A percentile compares a stretch with the other conserved stretches of the same genome.
phyloP scores from a whole-genome alignment of 352 stramenopile genomes.

The Globisporangium carolinianum region DNA sequence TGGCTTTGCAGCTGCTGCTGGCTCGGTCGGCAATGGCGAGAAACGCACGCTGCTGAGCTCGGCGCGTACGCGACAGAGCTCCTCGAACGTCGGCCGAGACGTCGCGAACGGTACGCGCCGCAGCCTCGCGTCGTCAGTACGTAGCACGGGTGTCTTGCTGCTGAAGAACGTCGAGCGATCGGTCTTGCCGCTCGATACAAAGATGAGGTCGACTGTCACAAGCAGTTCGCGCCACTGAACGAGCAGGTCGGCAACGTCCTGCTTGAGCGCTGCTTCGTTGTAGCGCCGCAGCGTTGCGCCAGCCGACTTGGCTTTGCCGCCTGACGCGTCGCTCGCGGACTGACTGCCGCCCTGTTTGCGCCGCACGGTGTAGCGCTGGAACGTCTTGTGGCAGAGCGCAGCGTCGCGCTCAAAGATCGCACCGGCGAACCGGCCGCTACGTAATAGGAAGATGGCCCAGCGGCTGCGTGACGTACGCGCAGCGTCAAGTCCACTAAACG shows the following conservation, averaged over 20 bases:
- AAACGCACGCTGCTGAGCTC: slow-evolving; percentile 67
- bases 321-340: slow-evolving; percentile 75
- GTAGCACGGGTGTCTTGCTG: slow-evolving; percentile 59
- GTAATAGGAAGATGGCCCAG: slow-evolving; percentile 87
- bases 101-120: slow-evolving; percentile 81
- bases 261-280: slow-evolving; percentile 87
- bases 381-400: slow-evolving; percentile 89
- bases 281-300: slow-evolving; percentile 89
- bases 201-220: slow-evolving; percentile 51
- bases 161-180: slow-evolving; percentile 77
- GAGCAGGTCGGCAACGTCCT: slow-evolving; percentile 83
- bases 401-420: slow-evolving; percentile 87
- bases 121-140: slow-evolving; percentile 50
- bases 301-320: slow-evolving; percentile 88
- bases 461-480: slow-evolving; percentile 50
- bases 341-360: slow-evolving; percentile 92
- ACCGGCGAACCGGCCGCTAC: slow-evolving; percentile 88
- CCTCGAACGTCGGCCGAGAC: slow-evolving; percentile 81
- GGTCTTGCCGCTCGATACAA: slow-evolving; percentile 60
- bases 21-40: slow-evolving; percentile 31
- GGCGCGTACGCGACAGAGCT: slow-evolving; percentile 68
- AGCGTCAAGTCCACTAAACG: slow-evolving; percentile 40
- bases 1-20: slow-evolving; percentile 11
- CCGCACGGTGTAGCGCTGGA: slow-evolving; percentile 90
- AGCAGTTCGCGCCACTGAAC: slow-evolving; percentile 72